Evolutionary conservation across 1,139 yeast genomes (phyloP).

Genomic region (Yamadazyma atmosphaerica): DNA sequence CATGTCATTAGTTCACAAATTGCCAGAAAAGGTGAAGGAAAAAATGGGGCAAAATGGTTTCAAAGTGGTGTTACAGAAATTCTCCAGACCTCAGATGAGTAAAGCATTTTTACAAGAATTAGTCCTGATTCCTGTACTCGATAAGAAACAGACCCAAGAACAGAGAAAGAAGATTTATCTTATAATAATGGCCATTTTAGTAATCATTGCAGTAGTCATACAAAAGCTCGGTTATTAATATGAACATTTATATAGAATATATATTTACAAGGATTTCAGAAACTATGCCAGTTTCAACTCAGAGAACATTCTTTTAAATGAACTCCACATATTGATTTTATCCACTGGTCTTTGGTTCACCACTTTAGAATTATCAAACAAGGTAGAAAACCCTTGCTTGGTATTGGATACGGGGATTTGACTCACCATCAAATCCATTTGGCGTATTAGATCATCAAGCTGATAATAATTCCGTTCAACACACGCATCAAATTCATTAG

Average conservation of each 20-base stretch:
- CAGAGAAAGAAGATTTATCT: background rate
- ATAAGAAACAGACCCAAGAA: background rate
- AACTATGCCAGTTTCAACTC: slow-evolving; percentile 7
- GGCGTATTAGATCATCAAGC: slow-evolving; percentile 8
- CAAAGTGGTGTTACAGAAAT: slow-evolving; percentile 48
- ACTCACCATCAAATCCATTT: slow-evolving; percentile 5
- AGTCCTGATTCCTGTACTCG: slow-evolving; percentile 2
- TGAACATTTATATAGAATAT: background rate
- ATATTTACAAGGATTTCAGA: no score
- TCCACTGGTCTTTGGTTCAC: slow-evolving; percentile 22
- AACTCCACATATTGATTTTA: slow-evolving; percentile 31
- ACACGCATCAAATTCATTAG: slow-evolving; percentile 44
- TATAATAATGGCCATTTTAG: background rate
- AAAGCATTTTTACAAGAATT: slow-evolving; percentile 32
- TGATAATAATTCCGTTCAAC: slow-evolving; percentile 19
- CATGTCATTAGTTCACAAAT: slow-evolving; percentile 24
- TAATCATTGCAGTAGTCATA: background rate
- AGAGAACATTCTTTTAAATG: slow-evolving; percentile 33
- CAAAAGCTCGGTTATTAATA: background rate
- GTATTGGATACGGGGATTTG: slow-evolving; percentile 8
- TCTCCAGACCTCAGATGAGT: slow-evolving; percentile 67
- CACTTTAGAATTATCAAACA: slow-evolving; percentile 15
- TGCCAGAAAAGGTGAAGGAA: slow-evolving; percentile 21
- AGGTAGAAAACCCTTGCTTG: slow-evolving; percentile 15
- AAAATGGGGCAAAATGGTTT: slow-evolving; percentile 52